Evolutionary conservation across 202 grass and related monocot species (phyloP).

Genomic region (Musa balbisiana): DNA sequence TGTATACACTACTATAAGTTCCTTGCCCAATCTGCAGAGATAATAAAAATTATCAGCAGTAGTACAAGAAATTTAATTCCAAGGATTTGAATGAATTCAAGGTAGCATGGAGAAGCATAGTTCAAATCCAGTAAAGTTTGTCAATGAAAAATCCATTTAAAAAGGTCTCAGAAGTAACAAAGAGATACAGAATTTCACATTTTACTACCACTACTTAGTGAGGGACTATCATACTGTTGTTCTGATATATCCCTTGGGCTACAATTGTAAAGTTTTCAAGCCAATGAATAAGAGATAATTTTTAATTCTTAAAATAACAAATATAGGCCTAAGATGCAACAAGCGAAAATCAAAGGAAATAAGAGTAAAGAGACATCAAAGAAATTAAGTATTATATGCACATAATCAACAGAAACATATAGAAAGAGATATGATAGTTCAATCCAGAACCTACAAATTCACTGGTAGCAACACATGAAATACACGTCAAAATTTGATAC

Average conservation of each 20-base stretch:
- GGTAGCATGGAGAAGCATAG: not conserved
- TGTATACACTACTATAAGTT: constrained; percentile 77
- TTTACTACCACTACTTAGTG: not conserved
- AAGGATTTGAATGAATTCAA: constrained; percentile 6
- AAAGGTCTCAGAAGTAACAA: not conserved
- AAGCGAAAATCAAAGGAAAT: not conserved
- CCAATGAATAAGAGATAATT: not conserved
- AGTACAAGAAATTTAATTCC: constrained; percentile 18
- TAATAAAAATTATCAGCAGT: not conserved
- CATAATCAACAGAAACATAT: too few relatives aligned
- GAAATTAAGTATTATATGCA: too few relatives aligned
- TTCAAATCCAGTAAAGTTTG: not conserved
- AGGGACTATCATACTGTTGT: not conserved
- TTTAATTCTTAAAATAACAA: too few relatives aligned
- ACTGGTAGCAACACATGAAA: too few relatives aligned
- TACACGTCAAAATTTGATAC: too few relatives aligned
- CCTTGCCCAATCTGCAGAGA: constrained; percentile 50
- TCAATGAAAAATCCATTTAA: not conserved
- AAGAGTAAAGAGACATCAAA: not conserved
- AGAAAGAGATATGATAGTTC: too few relatives aligned
- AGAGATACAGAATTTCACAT: not conserved
- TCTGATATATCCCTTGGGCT: not conserved
- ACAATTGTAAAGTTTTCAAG: not conserved
- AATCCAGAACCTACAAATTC: too few relatives aligned
- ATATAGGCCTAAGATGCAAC: not conserved